A percentile compares a stretch with the other conserved stretches of the same genome.
Evolutionary conservation across 78 protist species (phyloP).

Genomic region (Capsaspora owczarzaki): DNA sequence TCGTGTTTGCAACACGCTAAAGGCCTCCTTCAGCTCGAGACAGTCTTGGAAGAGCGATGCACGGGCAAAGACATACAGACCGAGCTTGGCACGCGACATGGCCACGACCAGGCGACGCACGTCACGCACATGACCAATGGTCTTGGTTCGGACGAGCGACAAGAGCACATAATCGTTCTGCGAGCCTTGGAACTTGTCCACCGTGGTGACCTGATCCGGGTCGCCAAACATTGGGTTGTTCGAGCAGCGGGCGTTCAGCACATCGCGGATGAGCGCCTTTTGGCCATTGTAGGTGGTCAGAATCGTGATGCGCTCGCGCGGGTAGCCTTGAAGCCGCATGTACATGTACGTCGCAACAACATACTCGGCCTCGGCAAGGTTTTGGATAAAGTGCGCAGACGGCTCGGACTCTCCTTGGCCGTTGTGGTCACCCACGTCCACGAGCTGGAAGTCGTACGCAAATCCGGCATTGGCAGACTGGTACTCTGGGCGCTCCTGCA

Average conservation of each 20-base stretch:
- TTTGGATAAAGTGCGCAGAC: constrained; percentile 72
- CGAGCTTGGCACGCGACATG: constrained; percentile 89
- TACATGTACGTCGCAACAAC: constrained; percentile 78
- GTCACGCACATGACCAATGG: constrained; percentile 85
- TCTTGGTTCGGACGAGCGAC: constrained; percentile 85
- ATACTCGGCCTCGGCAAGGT: constrained; percentile 91
- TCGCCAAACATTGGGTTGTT: constrained; percentile 1
- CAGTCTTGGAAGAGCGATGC: constrained; percentile 52
- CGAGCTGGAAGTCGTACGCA: constrained; percentile 59
- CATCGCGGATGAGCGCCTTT: constrained; percentile 46
- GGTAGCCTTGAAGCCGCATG: constrained; percentile 87
- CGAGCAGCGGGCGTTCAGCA: constrained; percentile 14
- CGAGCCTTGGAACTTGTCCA: constrained; percentile 91
- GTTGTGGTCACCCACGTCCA: constrained; percentile 71
- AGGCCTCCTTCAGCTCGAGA: constrained; percentile 51
- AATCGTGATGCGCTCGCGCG: constrained; percentile 63
- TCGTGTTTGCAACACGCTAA: constrained; percentile 17
- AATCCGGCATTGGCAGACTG: constrained; percentile 67
- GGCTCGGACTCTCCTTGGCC: constrained; percentile 77
- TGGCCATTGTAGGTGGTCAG: constrained; percentile 95
- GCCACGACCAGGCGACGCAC: constrained; percentile 78
- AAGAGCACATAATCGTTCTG: constrained; percentile 88
- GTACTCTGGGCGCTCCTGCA: constrained; percentile 16
- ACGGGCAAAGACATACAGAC: constrained; percentile 82
- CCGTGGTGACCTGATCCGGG: constrained; percentile 52